Base-by-base conservation (phyloP, 2,329 filamentous ascomycete species). In the Cytospora piceicola region DNA sequence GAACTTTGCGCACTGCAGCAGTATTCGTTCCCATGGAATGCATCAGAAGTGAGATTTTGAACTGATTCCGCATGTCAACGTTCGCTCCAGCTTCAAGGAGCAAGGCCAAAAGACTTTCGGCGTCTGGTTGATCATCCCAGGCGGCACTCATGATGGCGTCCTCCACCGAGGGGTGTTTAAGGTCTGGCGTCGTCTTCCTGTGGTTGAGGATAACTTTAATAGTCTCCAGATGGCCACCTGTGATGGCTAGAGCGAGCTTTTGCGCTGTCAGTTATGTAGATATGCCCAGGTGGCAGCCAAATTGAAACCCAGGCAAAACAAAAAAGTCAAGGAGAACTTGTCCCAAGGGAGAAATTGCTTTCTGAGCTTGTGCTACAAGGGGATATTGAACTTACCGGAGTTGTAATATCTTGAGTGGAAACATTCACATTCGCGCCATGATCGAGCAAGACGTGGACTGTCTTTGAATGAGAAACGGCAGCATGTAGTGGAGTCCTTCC, bases 51-150 rank as follows among this genome's bases (percentile, higher is more conserved):
- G 58, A 34, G 3, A 4, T n/a, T 7, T 60, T 8, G 17, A 2
- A 30, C 6, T 15, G 14, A 6, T 57, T 17, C 5, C 12, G n/a
- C 42, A 59, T 52, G 24, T 59, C n/a, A 42, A 52, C 58, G 32
- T 60, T 20, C 34, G 46, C 58, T 53, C 58, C 58, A 24, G 58
- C 58, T 20, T 60, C 58, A n/a, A 60, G 30, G 12, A 60, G 46
- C 22, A 39, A 20, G 8, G 14, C n/a, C 29, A 60, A 24, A 5
- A 53, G 22, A 4, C 36, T 46, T 14, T 39, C 17, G 49, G 20
- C n/a, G 15, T 20, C n/a, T 20, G 15, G 8, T 1, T 27, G 29
- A 58, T 24, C 2, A 12, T 32, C 32, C 20, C 30, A 17, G 15
- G 32, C n/a, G 20, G 34, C 34, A 42, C 24, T 15, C 8, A 58